A percentile compares a stretch with the other conserved stretches of the same genome.
These are phyloP conservation scores for Cokeromyces recurvatus DNA, from an alignment of 371 early-diverging fungal species.

Conservation along the genomic window DNA sequence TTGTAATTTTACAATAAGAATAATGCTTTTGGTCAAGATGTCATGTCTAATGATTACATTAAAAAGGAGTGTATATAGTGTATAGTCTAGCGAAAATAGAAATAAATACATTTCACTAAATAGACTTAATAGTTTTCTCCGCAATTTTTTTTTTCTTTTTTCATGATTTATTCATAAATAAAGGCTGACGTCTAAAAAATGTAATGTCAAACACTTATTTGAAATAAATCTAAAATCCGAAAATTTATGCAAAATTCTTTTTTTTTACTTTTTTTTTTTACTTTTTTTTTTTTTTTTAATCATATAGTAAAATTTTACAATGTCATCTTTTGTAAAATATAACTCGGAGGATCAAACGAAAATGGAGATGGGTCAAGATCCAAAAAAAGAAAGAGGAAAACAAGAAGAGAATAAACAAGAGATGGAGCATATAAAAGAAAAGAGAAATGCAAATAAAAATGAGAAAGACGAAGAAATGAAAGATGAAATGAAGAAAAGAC, in stretches of 20 bases:
- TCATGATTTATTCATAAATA: no score
- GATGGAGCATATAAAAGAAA: conserved; percentile 9
- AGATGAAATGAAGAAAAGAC: conserved; percentile 5
- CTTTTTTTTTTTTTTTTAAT: no score
- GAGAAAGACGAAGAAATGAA: not conserved
- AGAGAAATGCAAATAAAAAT: not conserved
- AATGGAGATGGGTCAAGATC: not conserved
- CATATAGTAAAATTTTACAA: no score
- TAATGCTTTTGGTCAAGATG: no score
- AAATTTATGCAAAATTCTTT: not conserved
- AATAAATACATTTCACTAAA: no score
- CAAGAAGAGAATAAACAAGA: conserved; percentile 12
- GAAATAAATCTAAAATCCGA: not conserved
- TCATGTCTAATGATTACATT: no score
- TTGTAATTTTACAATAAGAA: no score
- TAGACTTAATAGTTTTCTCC: no score
- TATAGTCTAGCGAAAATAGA: no score
- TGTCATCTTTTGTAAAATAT: conserved; percentile 7
- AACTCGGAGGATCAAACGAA: not conserved
- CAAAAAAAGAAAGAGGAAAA: conserved; percentile 5
- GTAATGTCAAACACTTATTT: conserved; percentile 1
- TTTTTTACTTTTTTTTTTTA: not conserved
- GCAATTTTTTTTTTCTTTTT: no score
- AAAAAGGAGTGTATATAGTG: no score
- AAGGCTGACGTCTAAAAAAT: conserved; percentile 8